Evolutionary conservation across 2,329 filamentous ascomycete species (phyloP), one percentile per base, ranked within the genome.

Genomic region (Eurotiales sp.): DNA sequence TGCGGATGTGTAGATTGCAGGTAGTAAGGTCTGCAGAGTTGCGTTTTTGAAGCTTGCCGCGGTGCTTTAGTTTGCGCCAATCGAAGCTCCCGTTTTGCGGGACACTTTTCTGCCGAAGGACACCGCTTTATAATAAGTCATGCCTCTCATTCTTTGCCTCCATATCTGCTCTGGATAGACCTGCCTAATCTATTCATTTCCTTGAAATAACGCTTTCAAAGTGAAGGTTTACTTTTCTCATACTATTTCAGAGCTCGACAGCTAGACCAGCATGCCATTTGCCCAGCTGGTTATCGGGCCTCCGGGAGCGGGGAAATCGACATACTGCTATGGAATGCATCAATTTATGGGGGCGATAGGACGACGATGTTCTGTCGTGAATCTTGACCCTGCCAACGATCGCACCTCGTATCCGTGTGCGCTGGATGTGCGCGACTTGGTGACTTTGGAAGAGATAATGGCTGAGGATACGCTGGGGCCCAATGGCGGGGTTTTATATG

Each of bases 291-390:
- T 96, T 32, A 84, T 96, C 62, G 93, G 93, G n/a, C 92, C 91
- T 59, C 93, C 93, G 6, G 93, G 93, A 63, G 85, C 90, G 25
- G 93, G 93, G 55, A 99, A 99, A 75, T 96, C 90, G 58, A 99
- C 93, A 7, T 96, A 96, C 69, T 97, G 92, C 77, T 90, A 97
- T 83, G 93, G 93, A 66, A 96, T 99, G 88, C 89, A 96, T 66
- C 93, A 99, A 74, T 99, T 99, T 75, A 87, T 97, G 79, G 86
- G 86, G 58, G 92, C 93, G 57, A 96, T 99, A 67, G 90, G 91
- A 55, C 87, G 93, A 51, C 91, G 95, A 70, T 96, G 90, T 76
- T 95, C 90, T 14, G 85, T 97, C 32, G 89, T 96, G 53, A 99
- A 99, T 68, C 85, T 99, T 58, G 93, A 99, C 72, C 93, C 93